These are phyloP conservation scores for Penicillium waksmanii DNA, from an alignment of 495 filamentous ascomycete genomes.

Conservation along the genomic window DNA sequence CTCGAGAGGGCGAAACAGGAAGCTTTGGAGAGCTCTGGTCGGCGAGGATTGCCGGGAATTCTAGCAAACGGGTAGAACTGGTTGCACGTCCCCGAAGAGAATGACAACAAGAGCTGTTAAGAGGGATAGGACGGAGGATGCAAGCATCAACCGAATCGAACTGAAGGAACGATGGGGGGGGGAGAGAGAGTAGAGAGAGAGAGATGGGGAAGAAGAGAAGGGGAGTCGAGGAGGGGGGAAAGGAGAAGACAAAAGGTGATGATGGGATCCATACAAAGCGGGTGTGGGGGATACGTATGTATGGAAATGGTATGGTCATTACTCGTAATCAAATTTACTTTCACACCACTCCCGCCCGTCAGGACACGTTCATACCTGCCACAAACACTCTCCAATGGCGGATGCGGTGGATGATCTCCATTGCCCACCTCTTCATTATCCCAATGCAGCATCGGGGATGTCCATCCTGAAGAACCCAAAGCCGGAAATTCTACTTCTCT, in stretches of 20 bases:
- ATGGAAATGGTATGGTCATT: neutral
- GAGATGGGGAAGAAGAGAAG: slow-evolving; percentile 30
- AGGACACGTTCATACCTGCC: slow-evolving; percentile 7
- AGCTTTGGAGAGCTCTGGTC: slow-evolving; percentile 17
- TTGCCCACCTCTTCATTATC: slow-evolving; percentile 26
- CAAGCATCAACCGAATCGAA: slow-evolving; percentile 33
- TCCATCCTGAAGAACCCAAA: neutral
- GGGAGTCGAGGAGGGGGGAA: slow-evolving; percentile 25
- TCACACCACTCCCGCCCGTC: neutral
- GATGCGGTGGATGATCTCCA: slow-evolving; percentile 34
- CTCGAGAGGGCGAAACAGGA: slow-evolving; percentile 12
- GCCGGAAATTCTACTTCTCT: too few relatives aligned
- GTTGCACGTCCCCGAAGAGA: slow-evolving; percentile 43
- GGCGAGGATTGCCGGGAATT: slow-evolving; percentile 13
- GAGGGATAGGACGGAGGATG: slow-evolving; percentile 35
- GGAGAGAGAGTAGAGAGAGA: slow-evolving; percentile 30
- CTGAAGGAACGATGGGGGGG: slow-evolving; percentile 43
- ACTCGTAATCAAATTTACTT: neutral
- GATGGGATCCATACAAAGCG: slow-evolving; percentile 38
- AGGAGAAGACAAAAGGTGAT: slow-evolving; percentile 38
- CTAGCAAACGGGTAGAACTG: slow-evolving; percentile 16
- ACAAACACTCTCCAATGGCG: slow-evolving; percentile 10
- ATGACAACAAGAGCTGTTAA: slow-evolving; percentile 39
- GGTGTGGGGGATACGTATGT: slow-evolving; percentile 30
- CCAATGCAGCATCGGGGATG: slow-evolving; percentile 11